phyloP scores from a whole-genome alignment of 2,329 filamentous ascomycete species.

The Truncatella angustata region DNA sequence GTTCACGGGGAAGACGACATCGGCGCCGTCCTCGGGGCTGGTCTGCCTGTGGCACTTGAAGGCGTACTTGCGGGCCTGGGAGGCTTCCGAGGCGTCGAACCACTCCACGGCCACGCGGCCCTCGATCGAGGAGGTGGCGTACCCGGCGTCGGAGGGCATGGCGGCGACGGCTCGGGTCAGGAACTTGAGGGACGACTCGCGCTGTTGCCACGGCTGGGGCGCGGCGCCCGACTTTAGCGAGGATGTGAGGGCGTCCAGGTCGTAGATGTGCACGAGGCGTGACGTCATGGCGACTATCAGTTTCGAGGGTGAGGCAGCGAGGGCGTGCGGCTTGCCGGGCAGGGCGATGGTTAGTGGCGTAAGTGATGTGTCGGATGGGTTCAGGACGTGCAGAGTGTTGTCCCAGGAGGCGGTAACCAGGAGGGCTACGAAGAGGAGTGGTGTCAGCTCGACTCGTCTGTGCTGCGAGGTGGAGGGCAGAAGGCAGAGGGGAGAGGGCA shows the following conservation, averaged over 20 bases:
- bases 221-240: conserved; percentile 49
- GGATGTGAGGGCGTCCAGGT: conserved; percentile 66
- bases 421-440: conserved; percentile 47
- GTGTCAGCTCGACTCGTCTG: background rate
- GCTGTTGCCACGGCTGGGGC: conserved; percentile 81
- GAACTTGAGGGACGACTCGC: conserved; percentile 93
- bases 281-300: conserved; percentile 95
- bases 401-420: conserved; percentile 95
- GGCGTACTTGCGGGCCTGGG: conserved; percentile 90
- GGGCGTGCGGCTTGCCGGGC: conserved; percentile 84
- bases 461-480: background rate
- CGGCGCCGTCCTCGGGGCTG: conserved; percentile 56
- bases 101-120: conserved; percentile 95
- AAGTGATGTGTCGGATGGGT: conserved; percentile 51
- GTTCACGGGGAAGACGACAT: conserved; percentile 90
- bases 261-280: conserved; percentile 92
- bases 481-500: background rate
- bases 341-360: conserved; percentile 66
- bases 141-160: conserved; percentile 95
- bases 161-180: conserved; percentile 90
- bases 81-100: conserved; percentile 87
- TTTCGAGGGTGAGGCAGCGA: conserved; percentile 75
- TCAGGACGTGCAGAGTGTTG: conserved; percentile 81
- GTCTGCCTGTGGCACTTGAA: conserved; percentile 97
- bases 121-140: conserved; percentile 89